Base-by-base conservation (phyloP, 106 monocot genomes). In the Dendrobium nobile region DNA sequence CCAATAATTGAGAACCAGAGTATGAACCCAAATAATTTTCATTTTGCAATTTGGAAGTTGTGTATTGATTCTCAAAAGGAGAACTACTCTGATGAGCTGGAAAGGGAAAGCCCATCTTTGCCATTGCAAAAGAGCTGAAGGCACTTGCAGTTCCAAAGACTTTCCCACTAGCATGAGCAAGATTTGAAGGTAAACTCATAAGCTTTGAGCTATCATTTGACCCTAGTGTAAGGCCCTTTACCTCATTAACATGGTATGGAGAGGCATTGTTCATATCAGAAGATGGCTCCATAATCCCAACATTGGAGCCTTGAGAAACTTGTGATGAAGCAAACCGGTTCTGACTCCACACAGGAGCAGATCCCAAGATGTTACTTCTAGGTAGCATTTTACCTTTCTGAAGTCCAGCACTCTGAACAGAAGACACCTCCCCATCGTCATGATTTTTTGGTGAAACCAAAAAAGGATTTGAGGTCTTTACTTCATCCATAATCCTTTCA, bases 261-360 rank as follows among this genome's bases (percentile, higher is more conserved):
- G 81, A 75, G 76, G 77, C 85, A 79, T 41, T 76, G 79, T 20
- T 77, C 67, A 85, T 67, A 48, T 70, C 82, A 68, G 73, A 65
- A 80, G 82, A 77, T 84, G 88, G 51, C 48, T 82, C 84, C 43
- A 72, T 20, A 78, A 83, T 67, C 54, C 83, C 82, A 80, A 86
- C 56, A 83, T 48, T 75, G 76, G 86, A 85, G 59, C 78, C 83
- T 85, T 88, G 89, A 77, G 86, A 73, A 84, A 73, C 77, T 70
- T 85, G 84, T 77, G 80, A 72, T 31, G 79, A 79, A 72, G 75
- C 19, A 79, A 87, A 81, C 77, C 82, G 87, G 55, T 85, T 96
- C 67, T 90, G 93, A 73, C 85, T 85, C 94, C 90, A 90, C 61
- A 87, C 37, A 83, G 79, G 77, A 61, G 80, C 67, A 82, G 89